A percentile compares a stretch with the other conserved stretches of the same genome.
Conservation (phyloP, 2,329 filamentous ascomycete species). For the Leptographium wingfieldii region DNA sequence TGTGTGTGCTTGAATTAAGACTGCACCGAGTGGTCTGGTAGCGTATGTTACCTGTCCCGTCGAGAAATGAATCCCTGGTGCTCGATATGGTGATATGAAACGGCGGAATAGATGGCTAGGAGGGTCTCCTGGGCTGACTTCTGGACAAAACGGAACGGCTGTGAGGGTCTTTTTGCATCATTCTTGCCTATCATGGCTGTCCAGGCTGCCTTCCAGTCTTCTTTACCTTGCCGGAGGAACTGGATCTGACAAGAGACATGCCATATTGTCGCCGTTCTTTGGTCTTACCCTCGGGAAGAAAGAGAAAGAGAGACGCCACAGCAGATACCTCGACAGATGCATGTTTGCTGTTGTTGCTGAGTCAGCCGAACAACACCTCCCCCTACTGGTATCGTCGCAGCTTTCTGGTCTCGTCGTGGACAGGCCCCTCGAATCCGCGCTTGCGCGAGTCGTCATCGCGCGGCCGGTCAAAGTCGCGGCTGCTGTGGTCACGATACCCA, state of each 20-base stretch:
- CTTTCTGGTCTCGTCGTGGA: slow-evolving; percentile 66
- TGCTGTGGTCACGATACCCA: slow-evolving; percentile 19
- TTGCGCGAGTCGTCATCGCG: slow-evolving; percentile 46
- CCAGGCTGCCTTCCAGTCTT: neutral
- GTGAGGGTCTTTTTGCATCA: neutral
- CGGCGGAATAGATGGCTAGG: neutral
- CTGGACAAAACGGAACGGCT: neutral
- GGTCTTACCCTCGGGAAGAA: slow-evolving; percentile 10
- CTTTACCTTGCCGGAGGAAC: neutral
- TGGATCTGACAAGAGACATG: neutral
- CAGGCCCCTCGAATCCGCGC: slow-evolving; percentile 64
- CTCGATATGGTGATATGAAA: neutral
- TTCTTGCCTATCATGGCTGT: neutral
- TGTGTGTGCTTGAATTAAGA: neutral
- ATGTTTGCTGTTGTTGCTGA: neutral
- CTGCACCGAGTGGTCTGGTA: neutral
- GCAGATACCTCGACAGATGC: neutral
- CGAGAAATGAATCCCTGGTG: neutral
- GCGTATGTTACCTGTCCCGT: neutral
- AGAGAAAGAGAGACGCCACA: slow-evolving; percentile 2
- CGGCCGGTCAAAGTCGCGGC: slow-evolving; percentile 20
- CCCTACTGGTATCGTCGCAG: slow-evolving; percentile 47
- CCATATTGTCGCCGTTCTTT: neutral
- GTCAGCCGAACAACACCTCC: neutral
- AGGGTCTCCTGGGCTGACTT: neutral